Conservation (phyloP, 163 green algal genomes). For the Prototheca cutis region DNA sequence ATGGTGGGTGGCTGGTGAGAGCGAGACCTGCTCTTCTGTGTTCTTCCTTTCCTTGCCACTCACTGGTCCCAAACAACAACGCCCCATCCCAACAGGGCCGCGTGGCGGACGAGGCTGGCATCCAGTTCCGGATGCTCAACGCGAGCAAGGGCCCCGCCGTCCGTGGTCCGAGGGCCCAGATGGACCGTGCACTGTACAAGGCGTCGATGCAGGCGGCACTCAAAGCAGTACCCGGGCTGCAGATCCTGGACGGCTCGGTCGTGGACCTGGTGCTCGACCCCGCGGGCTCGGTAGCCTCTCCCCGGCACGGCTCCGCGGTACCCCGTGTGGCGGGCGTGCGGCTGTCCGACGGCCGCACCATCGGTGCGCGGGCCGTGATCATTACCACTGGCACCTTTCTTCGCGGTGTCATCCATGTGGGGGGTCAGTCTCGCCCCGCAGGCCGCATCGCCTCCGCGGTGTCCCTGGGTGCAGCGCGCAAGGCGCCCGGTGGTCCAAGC, state of each 20-base stretch:
- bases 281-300: neutral
- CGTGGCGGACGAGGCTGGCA: slow-evolving; percentile 44
- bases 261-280: slow-evolving; percentile 39
- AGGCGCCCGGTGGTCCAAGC: neutral
- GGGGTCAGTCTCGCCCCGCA: slow-evolving; percentile 27
- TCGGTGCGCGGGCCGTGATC: slow-evolving; percentile 32
- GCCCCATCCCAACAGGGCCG: slow-evolving; percentile 19
- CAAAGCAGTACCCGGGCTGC: slow-evolving; percentile 4
- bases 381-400: slow-evolving; percentile 62
- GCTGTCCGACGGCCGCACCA: slow-evolving; percentile 18
- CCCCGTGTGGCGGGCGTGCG: slow-evolving; percentile 25
- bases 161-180: slow-evolving; percentile 50
- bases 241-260: slow-evolving; percentile 39
- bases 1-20: slow-evolving; percentile 53
- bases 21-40: too few relatives aligned
- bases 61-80: too few relatives aligned
- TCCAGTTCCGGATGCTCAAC: slow-evolving; percentile 65
- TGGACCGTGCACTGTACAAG: slow-evolving; percentile 54
- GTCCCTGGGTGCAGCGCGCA: slow-evolving; percentile 2
- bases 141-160: slow-evolving; percentile 51
- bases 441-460: slow-evolving; percentile 34
- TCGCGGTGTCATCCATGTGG: slow-evolving; percentile 47
- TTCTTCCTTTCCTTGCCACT: too few relatives aligned
- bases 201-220: slow-evolving; percentile 21
- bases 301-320: neutral